Percentiles rank a stretch among this genome's conserved stretches.
Conservation (phyloP, 495 filamentous ascomycete species). For the Trichoderma orchidacearum region DNA sequence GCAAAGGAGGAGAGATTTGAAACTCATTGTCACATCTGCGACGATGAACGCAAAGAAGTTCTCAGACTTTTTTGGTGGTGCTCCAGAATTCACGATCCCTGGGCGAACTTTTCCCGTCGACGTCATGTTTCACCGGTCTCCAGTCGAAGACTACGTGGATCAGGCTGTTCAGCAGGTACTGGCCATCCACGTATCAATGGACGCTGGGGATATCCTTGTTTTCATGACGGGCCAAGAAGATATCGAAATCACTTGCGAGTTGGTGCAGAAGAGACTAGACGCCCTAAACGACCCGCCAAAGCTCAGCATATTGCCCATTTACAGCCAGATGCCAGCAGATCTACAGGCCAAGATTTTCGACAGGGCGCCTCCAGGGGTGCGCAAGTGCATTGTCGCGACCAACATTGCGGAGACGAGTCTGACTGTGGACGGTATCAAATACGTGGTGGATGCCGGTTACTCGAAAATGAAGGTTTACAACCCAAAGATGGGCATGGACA, state of each 20-base stretch:
- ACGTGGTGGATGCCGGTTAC: slow-evolving; percentile 91
- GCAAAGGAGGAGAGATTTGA: slow-evolving; percentile 77
- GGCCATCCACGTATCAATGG: slow-evolving; percentile 93
- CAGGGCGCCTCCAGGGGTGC: slow-evolving; percentile 71
- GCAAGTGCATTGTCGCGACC: slow-evolving; percentile 96
- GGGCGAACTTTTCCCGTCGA: slow-evolving; percentile 96
- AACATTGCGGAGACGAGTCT: slow-evolving; percentile 98
- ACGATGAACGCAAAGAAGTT: slow-evolving; percentile 98
- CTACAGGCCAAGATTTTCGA: slow-evolving; percentile 97
- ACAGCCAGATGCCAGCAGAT: slow-evolving; percentile 98
- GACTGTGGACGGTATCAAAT: slow-evolving; percentile 99
- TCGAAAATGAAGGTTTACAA: slow-evolving; percentile 99
- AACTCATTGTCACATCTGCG: slow-evolving; percentile 94
- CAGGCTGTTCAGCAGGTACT: slow-evolving; percentile 93
- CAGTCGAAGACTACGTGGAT: slow-evolving; percentile 96
- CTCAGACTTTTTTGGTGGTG: slow-evolving; percentile 93
- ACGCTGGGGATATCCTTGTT: slow-evolving; percentile 83
- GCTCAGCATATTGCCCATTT: slow-evolving; percentile 90
- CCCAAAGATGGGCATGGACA: slow-evolving; percentile 98
- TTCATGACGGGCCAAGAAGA: slow-evolving; percentile 99
- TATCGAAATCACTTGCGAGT: slow-evolving; percentile 91
- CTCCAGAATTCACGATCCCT: slow-evolving; percentile 93
- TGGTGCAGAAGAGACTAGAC: slow-evolving; percentile 79
- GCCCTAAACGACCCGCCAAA: slow-evolving; percentile 89
- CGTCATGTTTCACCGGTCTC: slow-evolving; percentile 86